These are phyloP conservation scores for Gnaphalium uliginosum DNA, from an alignment of 129 eudicot genomes.

Conservation along the genomic window DNA sequence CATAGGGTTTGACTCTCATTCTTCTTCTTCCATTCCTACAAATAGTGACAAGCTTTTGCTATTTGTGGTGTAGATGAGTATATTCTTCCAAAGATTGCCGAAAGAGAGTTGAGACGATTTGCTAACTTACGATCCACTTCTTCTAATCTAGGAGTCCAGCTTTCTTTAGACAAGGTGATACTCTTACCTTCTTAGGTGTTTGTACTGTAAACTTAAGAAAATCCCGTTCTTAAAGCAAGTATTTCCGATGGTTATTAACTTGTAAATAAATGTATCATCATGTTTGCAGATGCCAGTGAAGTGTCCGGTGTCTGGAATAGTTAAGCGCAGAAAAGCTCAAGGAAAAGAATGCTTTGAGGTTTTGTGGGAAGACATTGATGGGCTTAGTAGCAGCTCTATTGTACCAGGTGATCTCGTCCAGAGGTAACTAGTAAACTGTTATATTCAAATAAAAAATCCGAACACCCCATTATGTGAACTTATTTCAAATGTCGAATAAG, in stretches of 20 bases:
- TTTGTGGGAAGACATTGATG: slow-evolving; percentile 76
- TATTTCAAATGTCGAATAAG: neutral
- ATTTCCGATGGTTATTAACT: neutral
- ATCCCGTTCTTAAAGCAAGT: slow-evolving; percentile 5
- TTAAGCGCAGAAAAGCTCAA: slow-evolving; percentile 70
- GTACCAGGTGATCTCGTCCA: slow-evolving; percentile 90
- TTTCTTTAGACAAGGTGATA: slow-evolving; percentile 64
- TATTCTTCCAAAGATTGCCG: slow-evolving; percentile 93
- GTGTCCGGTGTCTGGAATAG: slow-evolving; percentile 76
- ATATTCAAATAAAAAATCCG: too few relatives aligned
- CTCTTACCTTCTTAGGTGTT: slow-evolving; percentile 1
- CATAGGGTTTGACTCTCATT: neutral
- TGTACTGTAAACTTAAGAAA: neutral
- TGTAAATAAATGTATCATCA: neutral
- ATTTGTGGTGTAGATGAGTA: slow-evolving; percentile 68
- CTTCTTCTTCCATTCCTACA: neutral
- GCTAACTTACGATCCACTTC: slow-evolving; percentile 66
- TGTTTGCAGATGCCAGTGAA: slow-evolving; percentile 69
- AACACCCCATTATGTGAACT: neutral
- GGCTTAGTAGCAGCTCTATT: slow-evolving; percentile 60
- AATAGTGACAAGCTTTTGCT: neutral
- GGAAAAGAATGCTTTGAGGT: slow-evolving; percentile 89
- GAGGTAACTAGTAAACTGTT: slow-evolving; percentile 58
- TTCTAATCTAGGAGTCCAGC: slow-evolving; percentile 55
- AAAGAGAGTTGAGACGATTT: slow-evolving; percentile 83